Conservation (phyloP, 306 rosid species). For the Malus orientalis region DNA sequence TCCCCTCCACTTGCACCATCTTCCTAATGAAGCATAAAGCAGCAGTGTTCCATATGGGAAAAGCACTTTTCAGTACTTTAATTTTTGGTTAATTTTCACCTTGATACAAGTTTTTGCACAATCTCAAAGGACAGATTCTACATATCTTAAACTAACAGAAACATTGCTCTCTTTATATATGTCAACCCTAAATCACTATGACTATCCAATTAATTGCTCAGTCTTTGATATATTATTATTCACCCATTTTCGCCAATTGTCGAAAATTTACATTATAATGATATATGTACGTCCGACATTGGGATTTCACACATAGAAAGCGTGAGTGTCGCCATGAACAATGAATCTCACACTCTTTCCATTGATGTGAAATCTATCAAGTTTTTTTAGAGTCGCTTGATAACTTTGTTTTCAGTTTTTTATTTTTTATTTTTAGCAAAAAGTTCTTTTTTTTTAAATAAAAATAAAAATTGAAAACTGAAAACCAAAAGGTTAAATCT, state of each 20-base stretch:
- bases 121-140: background rate
- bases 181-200: too few species aligned
- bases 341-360: background rate
- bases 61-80: background rate
- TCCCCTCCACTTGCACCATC: constrained; percentile 35
- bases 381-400: too few species aligned
- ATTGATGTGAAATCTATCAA: too few species aligned
- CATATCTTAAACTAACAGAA: background rate
- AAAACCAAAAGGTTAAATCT: too few species aligned
- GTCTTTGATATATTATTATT: background rate
- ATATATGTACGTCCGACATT: background rate
- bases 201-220: background rate
- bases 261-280: background rate
- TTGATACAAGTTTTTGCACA: background rate
- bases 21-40: constrained; percentile 31
- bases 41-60: background rate
- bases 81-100: background rate
- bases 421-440: too few species aligned
- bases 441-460: too few species aligned
- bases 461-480: too few species aligned
- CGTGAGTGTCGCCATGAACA: background rate
- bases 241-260: background rate
- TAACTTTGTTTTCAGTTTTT: too few species aligned
- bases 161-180: too few species aligned
- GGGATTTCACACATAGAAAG: background rate